A percentile compares a stretch with the other conserved stretches of the same genome.
These are phyloP conservation scores for Gossypium mustelinum DNA, from an alignment of 345 rosid species.

Conservation along the genomic window DNA sequence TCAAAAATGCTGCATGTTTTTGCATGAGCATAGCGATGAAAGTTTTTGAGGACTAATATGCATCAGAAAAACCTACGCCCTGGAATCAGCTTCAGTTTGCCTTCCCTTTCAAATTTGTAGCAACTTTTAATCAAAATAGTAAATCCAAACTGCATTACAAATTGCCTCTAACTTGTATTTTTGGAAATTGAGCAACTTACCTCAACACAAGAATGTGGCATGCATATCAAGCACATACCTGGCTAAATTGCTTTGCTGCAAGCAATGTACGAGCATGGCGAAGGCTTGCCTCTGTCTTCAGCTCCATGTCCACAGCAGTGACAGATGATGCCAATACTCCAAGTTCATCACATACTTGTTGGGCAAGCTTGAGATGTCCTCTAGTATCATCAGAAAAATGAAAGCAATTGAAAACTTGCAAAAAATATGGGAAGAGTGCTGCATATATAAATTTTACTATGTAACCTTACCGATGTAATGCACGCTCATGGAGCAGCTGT, in stretches of 20 bases:
- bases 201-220: background rate
- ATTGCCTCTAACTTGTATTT: background rate
- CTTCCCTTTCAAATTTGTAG: background rate
- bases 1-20: background rate
- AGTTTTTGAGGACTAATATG: background rate
- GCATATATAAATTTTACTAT: background rate
- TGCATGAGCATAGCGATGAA: background rate
- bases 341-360: slow-evolving; percentile 78
- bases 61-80: background rate
- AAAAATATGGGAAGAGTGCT: slow-evolving; percentile 9
- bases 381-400: slow-evolving; percentile 29
- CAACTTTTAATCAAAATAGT: background rate
- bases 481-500: slow-evolving; percentile 84
- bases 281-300: slow-evolving; percentile 87
- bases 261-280: slow-evolving; percentile 90
- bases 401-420: slow-evolving; percentile 12
- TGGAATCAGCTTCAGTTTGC: background rate
- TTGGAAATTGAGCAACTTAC: background rate
- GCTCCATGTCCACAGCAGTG: slow-evolving; percentile 82
- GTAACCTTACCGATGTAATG: slow-evolving; percentile 74
- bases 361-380: slow-evolving; percentile 83
- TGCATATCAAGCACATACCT: slow-evolving; percentile 44
- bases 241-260: slow-evolving; percentile 85
- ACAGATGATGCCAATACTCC: slow-evolving; percentile 77
- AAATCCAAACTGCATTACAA: background rate